Conservation (phyloP, 2,329 filamentous ascomycete genomes). For the Penicillium crustosum region DNA sequence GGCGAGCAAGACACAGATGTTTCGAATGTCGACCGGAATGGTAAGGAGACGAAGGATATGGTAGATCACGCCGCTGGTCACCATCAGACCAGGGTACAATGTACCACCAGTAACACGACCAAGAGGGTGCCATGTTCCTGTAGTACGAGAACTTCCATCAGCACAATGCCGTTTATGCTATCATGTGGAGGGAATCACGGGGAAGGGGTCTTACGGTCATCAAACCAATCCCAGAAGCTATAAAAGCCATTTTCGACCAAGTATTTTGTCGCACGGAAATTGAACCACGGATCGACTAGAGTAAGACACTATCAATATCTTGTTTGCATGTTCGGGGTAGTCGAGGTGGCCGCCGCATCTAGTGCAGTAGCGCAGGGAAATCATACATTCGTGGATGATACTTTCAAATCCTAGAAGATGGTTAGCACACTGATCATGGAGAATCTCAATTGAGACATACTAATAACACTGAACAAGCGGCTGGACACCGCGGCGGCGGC, state of each 20-base stretch:
- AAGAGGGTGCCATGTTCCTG: conserved; percentile 95
- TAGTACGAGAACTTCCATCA: conserved; percentile 22
- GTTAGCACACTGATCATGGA: conserved; percentile 13
- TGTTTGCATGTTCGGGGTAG: conserved; percentile 14
- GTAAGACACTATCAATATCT: conserved; percentile 25
- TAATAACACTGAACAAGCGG: conserved; percentile 96
- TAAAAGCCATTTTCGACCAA: conserved; percentile 96
- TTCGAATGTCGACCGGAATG: conserved; percentile 94
- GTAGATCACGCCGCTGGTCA: conserved; percentile 96
- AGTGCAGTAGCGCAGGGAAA: conserved; percentile 9
- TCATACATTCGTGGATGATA: conserved; percentile 99
- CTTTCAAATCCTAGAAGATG: conserved; percentile 77
- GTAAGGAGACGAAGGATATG: conserved; percentile 85
- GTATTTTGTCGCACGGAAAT: conserved; percentile 98
- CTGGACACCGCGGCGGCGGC: conserved; percentile 88
- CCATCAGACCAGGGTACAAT: conserved; percentile 98
- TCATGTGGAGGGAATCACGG: conserved; percentile 3
- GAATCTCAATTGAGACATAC: conserved; percentile 56
- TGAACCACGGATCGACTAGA: conserved; percentile 98
- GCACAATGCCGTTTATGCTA: conserved; percentile 11
- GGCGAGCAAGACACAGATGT: conserved; percentile 95
- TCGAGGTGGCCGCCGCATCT: conserved; percentile 9
- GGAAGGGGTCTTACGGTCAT: conserved; percentile 68
- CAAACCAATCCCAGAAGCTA: conserved; percentile 99
- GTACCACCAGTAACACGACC: conserved; percentile 97